Percentiles rank a stretch among this genome's conserved stretches.
Evolutionary conservation across 108 stramenopile genomes (phyloP).

Genomic region (Cylindrotheca fusiformis): DNA sequence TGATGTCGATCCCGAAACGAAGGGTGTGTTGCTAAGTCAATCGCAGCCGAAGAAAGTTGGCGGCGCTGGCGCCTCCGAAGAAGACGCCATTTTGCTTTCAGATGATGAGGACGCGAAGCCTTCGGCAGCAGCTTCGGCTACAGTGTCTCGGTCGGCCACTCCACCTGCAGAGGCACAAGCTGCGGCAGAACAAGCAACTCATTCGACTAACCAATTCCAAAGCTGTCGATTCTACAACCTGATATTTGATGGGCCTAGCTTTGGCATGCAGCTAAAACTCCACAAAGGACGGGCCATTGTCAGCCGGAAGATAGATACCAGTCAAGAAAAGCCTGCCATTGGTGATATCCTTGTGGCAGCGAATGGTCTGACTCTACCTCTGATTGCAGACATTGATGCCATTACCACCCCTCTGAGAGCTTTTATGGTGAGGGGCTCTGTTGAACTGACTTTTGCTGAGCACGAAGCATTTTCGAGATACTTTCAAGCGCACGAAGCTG

Average conservation of each 20-base stretch:
- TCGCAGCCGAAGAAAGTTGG: neutral
- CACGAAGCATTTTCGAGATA: no score
- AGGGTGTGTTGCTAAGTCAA: neutral
- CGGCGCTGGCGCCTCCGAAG: slow-evolving; percentile 26
- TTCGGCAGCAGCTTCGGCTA: neutral
- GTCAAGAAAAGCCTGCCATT: slow-evolving; percentile 29
- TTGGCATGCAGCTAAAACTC: slow-evolving; percentile 27
- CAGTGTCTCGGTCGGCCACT: no score
- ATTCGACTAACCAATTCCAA: neutral
- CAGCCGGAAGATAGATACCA: slow-evolving; percentile 2
- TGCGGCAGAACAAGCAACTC: no score
- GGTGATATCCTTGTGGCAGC: slow-evolving; percentile 60
- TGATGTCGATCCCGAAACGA: slow-evolving; percentile 34
- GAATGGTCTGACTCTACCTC: slow-evolving; percentile 27
- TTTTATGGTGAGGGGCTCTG: neutral
- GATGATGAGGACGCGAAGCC: slow-evolving; percentile 21
- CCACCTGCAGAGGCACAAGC: no score
- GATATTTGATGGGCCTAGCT: slow-evolving; percentile 20
- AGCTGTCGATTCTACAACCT: slow-evolving; percentile 28
- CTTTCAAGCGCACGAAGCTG: no score
- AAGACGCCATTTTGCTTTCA: slow-evolving; percentile 48
- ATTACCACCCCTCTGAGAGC: slow-evolving; percentile 11
- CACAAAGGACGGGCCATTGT: slow-evolving; percentile 45
- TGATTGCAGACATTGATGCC: slow-evolving; percentile 6
- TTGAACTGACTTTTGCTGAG: slow-evolving; percentile 11